Evolutionary conservation across 2,329 filamentous ascomycete species (phyloP), one percentile per base, ranked within the genome.

Genomic region (Penicillium sp.): DNA sequence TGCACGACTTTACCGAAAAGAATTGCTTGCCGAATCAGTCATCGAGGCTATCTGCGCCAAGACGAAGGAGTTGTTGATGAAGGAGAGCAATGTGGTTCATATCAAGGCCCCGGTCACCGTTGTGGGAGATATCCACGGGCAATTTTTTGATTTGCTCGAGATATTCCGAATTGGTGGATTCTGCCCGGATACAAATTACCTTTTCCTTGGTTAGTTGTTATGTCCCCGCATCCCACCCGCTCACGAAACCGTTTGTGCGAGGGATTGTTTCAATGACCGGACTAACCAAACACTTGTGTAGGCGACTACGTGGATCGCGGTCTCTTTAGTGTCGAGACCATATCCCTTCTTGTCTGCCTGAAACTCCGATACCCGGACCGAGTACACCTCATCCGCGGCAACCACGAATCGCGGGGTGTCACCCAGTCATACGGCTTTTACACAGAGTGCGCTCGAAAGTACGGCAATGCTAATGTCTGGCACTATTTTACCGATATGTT

Each of bases 401-500:
- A 99, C 78, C 95, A 99, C 80, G 95, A 99, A 79, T 96, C 92
- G 58, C 89, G 95, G 70, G 95, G 95, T 71, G 95, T 99, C 55
- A 99, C 95, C 11, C 95, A 99, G 78, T 98, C 94, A 31, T 99
- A 99, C 78, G 95, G 95, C 58, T 99, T 99, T 81, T 99, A 99
- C 76, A 98, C 95, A 22, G 95, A 99, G 75, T 99, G 95, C 78
- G 92, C 90, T 20, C 89, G 95, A 68, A 99, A 99, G 79, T 99
- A 99, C 78, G 95, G 95, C 75, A 98, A 96, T 73, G 92, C 95
- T 64, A 97, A 95, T 71, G 95, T 99, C 22, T 99, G 95, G 95
- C 95, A 99, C 78, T 95, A 98, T 77, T 99, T 99, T 75, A 99
- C 95, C 66, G 95, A 99, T 80, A 98, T 99, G 93, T 99, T 99